Evolutionary conservation across 2,329 filamentous ascomycete genomes (phyloP).

Genomic region (Penicillium aurantiogriseum): DNA sequence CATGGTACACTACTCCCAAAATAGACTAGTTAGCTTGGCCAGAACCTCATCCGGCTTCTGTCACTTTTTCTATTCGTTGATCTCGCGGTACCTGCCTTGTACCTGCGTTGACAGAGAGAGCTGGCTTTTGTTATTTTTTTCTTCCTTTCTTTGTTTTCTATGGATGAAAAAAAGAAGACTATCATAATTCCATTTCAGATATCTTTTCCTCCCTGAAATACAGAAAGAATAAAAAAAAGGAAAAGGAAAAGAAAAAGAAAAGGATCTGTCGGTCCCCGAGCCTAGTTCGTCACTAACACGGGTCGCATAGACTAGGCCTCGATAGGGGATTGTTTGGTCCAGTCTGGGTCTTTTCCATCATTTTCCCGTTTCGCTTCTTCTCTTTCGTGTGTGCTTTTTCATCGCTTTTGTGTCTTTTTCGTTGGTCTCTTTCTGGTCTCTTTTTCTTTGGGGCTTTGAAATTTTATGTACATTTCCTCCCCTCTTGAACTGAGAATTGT

Average conservation of each 20-base stretch:
- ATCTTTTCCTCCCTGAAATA: background rate
- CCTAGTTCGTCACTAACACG: constrained; percentile 21
- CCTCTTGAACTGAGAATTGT: background rate
- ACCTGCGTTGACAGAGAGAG: background rate
- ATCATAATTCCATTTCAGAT: background rate
- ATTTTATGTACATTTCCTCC: background rate
- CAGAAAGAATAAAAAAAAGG: background rate
- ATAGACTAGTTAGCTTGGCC: constrained; percentile 10
- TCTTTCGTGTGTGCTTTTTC: background rate
- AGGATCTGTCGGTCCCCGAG: constrained; percentile 2
- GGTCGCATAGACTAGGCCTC: constrained; percentile 25
- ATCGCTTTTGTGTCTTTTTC: background rate
- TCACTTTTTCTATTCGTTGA: constrained; percentile 13
- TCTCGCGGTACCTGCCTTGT: constrained; percentile 17
- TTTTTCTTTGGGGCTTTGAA: background rate
- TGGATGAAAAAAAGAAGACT: background rate
- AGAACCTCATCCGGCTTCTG: constrained; percentile 14
- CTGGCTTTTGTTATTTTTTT: constrained; percentile 1
- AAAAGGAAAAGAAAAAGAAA: background rate
- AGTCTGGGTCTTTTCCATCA: constrained; percentile 21
- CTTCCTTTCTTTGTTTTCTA: background rate
- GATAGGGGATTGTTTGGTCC: constrained; percentile 23
- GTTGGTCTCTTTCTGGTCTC: background rate
- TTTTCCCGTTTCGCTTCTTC: constrained; percentile 18
- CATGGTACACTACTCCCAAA: constrained; percentile 12